Base-by-base conservation (phyloP, 1,139 yeast genomes). In the Scheffersomyces stambukii region DNA sequence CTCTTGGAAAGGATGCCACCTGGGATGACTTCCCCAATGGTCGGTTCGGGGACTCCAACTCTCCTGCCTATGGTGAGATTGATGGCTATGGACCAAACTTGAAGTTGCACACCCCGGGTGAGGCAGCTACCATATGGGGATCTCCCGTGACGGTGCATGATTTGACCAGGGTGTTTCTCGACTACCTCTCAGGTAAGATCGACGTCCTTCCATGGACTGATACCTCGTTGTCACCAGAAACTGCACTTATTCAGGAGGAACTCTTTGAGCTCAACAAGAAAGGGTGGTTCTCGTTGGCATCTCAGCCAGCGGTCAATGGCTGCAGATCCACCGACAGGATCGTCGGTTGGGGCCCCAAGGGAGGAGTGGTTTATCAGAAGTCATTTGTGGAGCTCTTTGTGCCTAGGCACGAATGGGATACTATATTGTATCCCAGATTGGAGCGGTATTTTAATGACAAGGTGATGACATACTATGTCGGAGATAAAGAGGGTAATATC, bases 1-100 rank as follows among this genome's bases (percentile, higher is more conserved):
- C 83, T 2, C 53, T 85, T 24, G 95, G 96, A 15, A 77, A 89
- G 42, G 94, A 85, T 54, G 96, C 96, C 7, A 85, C 93, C 3
- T 91, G 98, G 98, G 98, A 91, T 63, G 98, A 91, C 49, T 91
- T 86, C 56, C 95, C 97, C 11, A 91, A 91, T 52, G 98, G 98
- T 48, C 75, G 98, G 60, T 91, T 88, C 55, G 96, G 98, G 57
- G 96, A 93, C 57, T 86, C 97, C 0, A 71, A 94, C 44, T 88
- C 97, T 19, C 98, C 98, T 5, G 91, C 98, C 0, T 91, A 83
- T 57, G 98, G 98, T 60, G 96, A 89, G 56, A 84, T 89, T 48
- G 96, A 89, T 52, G 98, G 97, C 19, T 91, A 91, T 55, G 97
- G 98, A 2, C 95, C 96, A 1, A 77, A 84, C 5, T 70, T 91